Evolutionary conservation across 345 rosid species (phyloP).

Genomic region (Camelina sativa): DNA sequence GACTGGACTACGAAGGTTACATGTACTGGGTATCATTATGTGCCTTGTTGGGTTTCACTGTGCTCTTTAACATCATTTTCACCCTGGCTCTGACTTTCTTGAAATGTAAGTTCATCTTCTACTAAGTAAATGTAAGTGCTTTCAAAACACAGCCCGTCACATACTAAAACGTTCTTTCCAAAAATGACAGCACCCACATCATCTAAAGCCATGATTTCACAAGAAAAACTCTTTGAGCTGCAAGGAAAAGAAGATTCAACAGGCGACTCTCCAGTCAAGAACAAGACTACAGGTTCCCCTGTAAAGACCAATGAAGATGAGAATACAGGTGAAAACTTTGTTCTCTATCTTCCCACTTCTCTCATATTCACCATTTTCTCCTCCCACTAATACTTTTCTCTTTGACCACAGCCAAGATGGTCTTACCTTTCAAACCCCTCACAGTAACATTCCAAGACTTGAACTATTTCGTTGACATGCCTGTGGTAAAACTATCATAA

Average conservation of each 20-base stretch:
- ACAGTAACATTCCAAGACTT: conserved; percentile 72
- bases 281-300: conserved; percentile 30
- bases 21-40: conserved; percentile 82
- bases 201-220: conserved; percentile 70
- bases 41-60: conserved; percentile 54
- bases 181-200: conserved; percentile 66
- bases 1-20: conserved; percentile 49
- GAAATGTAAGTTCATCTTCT: conserved; percentile 48
- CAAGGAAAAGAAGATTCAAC: conserved; percentile 50
- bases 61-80: conserved; percentile 57
- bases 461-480: conserved; percentile 81
- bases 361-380: background rate
- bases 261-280: conserved; percentile 4
- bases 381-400: conserved; percentile 9
- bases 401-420: conserved; percentile 51
- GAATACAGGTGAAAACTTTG: conserved; percentile 21
- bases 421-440: conserved; percentile 77
- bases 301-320: conserved; percentile 8
- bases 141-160: background rate
- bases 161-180: background rate
- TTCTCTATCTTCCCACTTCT: conserved; percentile 8
- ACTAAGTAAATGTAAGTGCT: conserved; percentile 2
- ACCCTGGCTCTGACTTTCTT: conserved; percentile 61
- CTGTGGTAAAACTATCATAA: conserved; percentile 55
- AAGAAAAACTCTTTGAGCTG: conserved; percentile 56